phyloP scores from a whole-genome alignment of 805 yeast genomes.

The Teunomyces atbi region DNA sequence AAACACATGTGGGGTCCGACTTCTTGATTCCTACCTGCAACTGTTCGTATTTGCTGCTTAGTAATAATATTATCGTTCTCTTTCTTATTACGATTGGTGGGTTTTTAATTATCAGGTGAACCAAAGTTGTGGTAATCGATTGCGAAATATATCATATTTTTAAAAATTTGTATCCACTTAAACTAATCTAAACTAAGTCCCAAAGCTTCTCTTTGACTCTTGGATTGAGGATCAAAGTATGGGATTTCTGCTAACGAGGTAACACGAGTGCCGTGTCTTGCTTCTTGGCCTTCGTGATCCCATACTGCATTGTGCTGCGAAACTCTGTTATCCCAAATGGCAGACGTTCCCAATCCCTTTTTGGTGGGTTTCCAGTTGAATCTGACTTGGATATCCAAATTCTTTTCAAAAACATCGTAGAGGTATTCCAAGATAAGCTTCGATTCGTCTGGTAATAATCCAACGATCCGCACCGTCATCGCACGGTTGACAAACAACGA shows the following conservation, averaged over 20 bases:
- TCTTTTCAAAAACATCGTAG: slow-evolving; percentile 14
- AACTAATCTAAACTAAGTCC: slow-evolving; percentile 30
- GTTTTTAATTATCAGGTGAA: no score
- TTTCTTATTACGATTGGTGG: no score
- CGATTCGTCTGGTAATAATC: slow-evolving; percentile 28
- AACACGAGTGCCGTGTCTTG: slow-evolving; percentile 51
- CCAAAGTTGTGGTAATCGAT: no score
- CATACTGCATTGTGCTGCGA: slow-evolving; percentile 54
- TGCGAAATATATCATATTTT: not conserved
- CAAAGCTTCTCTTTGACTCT: slow-evolving; percentile 53
- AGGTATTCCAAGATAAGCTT: slow-evolving; percentile 13
- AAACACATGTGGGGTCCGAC: no score
- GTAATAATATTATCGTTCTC: no score
- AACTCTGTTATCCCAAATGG: slow-evolving; percentile 60
- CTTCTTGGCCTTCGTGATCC: slow-evolving; percentile 46
- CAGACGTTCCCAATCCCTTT: slow-evolving; percentile 29
- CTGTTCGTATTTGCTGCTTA: no score
- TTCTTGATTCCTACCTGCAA: no score
- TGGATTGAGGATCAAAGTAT: slow-evolving; percentile 47
- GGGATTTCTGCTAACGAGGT: slow-evolving; percentile 57
- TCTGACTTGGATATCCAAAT: slow-evolving; percentile 19
- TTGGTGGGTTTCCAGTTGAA: slow-evolving; percentile 17
- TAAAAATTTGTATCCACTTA: not conserved
- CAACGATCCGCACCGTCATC: slow-evolving; percentile 31
- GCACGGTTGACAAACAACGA: slow-evolving; percentile 28